Evolutionary conservation across 2,329 filamentous ascomycete species (phyloP).

Genomic region (Aspergillus piperis): DNA sequence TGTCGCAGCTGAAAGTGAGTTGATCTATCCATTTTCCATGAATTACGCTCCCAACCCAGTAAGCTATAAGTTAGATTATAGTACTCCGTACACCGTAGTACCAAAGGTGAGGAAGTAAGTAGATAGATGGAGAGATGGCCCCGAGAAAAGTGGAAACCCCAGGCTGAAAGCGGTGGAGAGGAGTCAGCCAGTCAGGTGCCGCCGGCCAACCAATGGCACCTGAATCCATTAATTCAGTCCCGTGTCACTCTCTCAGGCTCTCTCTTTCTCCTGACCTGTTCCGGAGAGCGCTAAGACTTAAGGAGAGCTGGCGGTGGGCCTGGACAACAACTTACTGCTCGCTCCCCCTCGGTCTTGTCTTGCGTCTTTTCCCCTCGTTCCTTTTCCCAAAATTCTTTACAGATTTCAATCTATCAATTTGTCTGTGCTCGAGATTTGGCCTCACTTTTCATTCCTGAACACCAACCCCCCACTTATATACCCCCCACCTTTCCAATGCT

Average conservation of each 20-base stretch:
- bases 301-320: constrained; percentile 2
- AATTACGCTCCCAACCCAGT: too few relatives aligned
- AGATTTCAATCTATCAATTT: background rate
- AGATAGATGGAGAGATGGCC: background rate
- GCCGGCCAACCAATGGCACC: background rate
- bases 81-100: too few relatives aligned
- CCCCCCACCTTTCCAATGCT: constrained; percentile 39
- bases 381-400: background rate
- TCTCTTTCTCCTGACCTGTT: background rate
- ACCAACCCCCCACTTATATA: constrained; percentile 9
- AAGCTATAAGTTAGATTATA: too few relatives aligned
- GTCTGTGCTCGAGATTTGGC: background rate
- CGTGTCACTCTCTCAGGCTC: too few relatives aligned
- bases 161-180: constrained; percentile 1
- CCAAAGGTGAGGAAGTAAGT: too few relatives aligned
- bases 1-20: too few relatives aligned
- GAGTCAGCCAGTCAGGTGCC: background rate
- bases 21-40: too few relatives aligned
- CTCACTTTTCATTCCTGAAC: constrained; percentile 1
- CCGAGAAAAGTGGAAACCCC: background rate
- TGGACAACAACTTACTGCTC: background rate
- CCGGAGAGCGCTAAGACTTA: constrained; percentile 4
- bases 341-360: background rate
- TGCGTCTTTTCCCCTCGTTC: background rate
- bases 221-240: background rate